phyloP scores from a whole-genome alignment of 805 yeast genomes.

The Hanseniaspora meyeri region DNA sequence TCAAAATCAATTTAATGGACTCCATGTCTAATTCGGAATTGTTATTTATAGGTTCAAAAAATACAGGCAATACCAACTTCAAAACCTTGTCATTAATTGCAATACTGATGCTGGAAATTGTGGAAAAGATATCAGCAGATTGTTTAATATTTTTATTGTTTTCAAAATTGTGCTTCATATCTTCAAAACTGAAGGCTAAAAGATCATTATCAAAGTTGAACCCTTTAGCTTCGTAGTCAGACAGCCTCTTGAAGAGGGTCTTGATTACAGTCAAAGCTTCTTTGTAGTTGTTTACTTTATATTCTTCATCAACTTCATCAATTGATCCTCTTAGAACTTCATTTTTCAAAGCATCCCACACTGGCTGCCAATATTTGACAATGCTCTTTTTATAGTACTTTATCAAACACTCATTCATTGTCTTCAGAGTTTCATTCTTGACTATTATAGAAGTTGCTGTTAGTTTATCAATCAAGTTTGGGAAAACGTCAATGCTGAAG shows the following conservation, averaged over 20 bases:
- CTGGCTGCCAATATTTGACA: constrained; percentile 49
- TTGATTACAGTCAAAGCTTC: constrained; percentile 36
- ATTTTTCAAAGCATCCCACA: constrained; percentile 82
- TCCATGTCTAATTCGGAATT: constrained; percentile 35
- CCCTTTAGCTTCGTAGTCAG: constrained; percentile 19
- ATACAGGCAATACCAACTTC: constrained; percentile 34
- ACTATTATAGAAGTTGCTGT: constrained; percentile 63
- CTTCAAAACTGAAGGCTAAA: constrained; percentile 33
- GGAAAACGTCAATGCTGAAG: constrained; percentile 62
- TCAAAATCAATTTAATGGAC: constrained; percentile 47
- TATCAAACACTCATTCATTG: constrained; percentile 46
- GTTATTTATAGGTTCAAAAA: constrained; percentile 26
- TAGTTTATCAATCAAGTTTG: constrained; percentile 66
- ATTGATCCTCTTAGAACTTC: constrained; percentile 78
- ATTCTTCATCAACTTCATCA: constrained; percentile 29
- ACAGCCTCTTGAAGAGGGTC: constrained; percentile 32
- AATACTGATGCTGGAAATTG: constrained; percentile 39
- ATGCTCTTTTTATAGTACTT: constrained; percentile 40
- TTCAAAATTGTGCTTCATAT: constrained; percentile 41
- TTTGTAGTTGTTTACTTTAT: constrained; percentile 32
- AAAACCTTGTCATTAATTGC: constrained; percentile 38
- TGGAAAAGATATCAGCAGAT: constrained; percentile 47
- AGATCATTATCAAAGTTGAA: constrained; percentile 29
- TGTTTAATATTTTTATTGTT: constrained; percentile 48
- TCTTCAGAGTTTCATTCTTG: constrained; percentile 58